Percentiles rank a stretch among this genome's conserved stretches.
Evolutionary conservation across 805 yeast genomes (phyloP).

Genomic region (Deakozyma indianensis): DNA sequence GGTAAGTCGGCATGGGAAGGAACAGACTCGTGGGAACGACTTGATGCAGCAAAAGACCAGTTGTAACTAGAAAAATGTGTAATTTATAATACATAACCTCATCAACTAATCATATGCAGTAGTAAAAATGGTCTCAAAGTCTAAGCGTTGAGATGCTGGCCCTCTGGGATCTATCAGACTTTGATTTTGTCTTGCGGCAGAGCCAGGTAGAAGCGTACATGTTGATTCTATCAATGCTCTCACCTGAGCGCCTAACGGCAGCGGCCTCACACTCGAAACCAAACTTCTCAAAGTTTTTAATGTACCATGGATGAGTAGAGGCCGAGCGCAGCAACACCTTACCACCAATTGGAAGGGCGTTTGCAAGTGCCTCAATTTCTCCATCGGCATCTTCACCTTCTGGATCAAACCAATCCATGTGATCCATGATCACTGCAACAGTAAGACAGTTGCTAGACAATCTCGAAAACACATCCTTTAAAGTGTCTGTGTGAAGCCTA

Average conservation of each 20-base stretch:
- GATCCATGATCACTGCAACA: conserved; percentile 77
- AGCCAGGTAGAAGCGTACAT: conserved; percentile 89
- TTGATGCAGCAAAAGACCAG: conserved; percentile 38
- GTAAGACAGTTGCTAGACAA: conserved; percentile 48
- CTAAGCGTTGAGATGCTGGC: not conserved
- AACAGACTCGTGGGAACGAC: conserved; percentile 57
- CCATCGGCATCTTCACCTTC: conserved; percentile 44
- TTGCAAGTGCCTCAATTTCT: conserved; percentile 50
- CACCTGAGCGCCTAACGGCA: conserved; percentile 48
- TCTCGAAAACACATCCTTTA: conserved; percentile 61
- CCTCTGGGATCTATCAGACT: not conserved
- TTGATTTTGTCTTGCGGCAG: conserved; percentile 37
- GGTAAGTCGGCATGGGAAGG: conserved; percentile 74
- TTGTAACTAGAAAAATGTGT: conserved; percentile 9
- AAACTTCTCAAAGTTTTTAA: conserved; percentile 44
- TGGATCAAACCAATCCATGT: conserved; percentile 83
- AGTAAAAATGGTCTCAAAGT: too few relatives aligned
- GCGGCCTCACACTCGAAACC: conserved; percentile 63
- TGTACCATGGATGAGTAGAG: conserved; percentile 64
- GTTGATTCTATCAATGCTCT: conserved; percentile 63
- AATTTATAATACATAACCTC: not conserved
- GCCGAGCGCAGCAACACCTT: conserved; percentile 69
- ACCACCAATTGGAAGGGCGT: conserved; percentile 52
- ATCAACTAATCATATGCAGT: not conserved
- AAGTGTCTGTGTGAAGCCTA: conserved; percentile 65